Base-by-base conservation (phyloP, 2,329 filamentous ascomycete species). In the Dactylellina drechsleri region DNA sequence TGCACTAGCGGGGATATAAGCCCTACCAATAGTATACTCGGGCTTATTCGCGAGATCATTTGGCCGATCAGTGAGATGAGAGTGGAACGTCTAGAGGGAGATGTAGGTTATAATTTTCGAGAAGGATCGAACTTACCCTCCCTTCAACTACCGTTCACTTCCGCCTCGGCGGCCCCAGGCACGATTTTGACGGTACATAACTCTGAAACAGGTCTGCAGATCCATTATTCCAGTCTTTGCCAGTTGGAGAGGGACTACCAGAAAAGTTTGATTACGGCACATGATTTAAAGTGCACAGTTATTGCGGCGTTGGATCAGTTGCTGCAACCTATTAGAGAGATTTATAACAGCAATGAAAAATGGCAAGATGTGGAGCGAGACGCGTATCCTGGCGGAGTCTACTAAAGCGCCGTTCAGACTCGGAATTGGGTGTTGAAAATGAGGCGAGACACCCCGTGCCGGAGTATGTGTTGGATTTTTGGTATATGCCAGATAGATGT, bases 51-150 rank as follows among this genome's bases (percentile, higher is more conserved):
- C 13, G 70, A 74, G 18, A 54, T 74, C 10, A 74, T 74, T 4
- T 74, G 70, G 70, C 70, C 70, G n/a, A 67, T 74, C 26, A 59
- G 62, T n/a, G 49, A 67, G 54, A 45, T 67, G 43, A 26, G 54
- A 6, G 18, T 67, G 15, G 70, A 74, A 50, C 56, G 70, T 1
- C n/a, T 41, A 26, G 15, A 23, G 5, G 57, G 62, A 10, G 18
- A 31, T 1, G 43, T 74, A 15, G 70, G 70, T 1, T 74, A 54
- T 23, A 66, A 74, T 31, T 1, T 57, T 4, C 45, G 13, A 8
- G 68, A 73, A 20, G 60, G 60, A 3, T 15, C 12, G 6, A 43
- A 50, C 18, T 4, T 57, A 13, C 41, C 47, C 7, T 12, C 12
- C 8, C 18, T 13, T 0, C 54, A 61, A 18, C 15, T 12, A 16